Evolutionary conservation across 305 asterid species (phyloP).

Genomic region (Rubia balearica): DNA sequence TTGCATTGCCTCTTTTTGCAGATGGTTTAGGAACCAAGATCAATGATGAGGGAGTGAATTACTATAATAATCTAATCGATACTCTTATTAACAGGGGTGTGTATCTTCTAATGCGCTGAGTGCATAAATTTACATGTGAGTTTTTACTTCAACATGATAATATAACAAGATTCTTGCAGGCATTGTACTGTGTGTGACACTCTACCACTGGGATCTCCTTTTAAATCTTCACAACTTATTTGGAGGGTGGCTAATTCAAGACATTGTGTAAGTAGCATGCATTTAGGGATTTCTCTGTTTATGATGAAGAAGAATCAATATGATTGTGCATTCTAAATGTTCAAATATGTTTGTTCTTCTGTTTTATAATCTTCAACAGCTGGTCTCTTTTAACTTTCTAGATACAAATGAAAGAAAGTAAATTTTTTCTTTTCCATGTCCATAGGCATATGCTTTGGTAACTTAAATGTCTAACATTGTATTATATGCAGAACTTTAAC

Average conservation of each 20-base stretch:
- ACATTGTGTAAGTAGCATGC: conserved; percentile 34
- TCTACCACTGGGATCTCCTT: conserved; percentile 90
- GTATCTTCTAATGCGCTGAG: background rate
- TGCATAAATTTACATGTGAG: background rate
- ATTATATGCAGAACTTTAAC: background rate
- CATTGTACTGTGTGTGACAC: conserved; percentile 67
- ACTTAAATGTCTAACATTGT: background rate
- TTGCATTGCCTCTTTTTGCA: conserved; percentile 16
- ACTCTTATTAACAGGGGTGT: conserved; percentile 43
- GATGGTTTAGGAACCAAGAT: conserved; percentile 50
- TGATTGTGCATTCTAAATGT: background rate
- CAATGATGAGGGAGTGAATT: conserved; percentile 40
- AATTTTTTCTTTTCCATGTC: background rate
- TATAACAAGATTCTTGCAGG: conserved; percentile 29
- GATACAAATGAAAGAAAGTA: background rate
- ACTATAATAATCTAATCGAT: conserved; percentile 42
- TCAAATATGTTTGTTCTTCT: background rate
- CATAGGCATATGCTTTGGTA: background rate
- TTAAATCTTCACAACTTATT: conserved; percentile 42
- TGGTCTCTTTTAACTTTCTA: background rate
- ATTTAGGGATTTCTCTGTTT: background rate
- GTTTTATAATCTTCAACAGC: too few relatives aligned
- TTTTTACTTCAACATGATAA: background rate
- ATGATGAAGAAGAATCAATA: background rate
- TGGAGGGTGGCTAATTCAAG: conserved; percentile 46